Evolutionary conservation across 805 yeast species (phyloP), one percentile per base, ranked within the genome.

Genomic region (Kodamaea restingae): DNA sequence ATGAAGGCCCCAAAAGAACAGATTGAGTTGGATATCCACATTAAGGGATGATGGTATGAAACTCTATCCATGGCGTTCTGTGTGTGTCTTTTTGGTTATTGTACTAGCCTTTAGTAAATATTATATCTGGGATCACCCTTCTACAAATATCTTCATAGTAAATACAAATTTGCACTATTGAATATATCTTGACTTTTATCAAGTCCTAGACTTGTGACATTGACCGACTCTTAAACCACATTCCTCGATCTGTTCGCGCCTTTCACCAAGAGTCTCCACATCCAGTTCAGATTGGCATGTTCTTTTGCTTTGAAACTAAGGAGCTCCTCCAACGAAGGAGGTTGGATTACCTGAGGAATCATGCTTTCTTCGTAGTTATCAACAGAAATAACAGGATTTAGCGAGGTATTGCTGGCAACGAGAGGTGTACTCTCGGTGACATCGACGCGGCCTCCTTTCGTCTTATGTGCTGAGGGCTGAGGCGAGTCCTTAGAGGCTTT

Each of bases 291-390:
- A 11, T 35, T 20, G 12, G 33, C 18, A 15, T 32, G 31, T 21
- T 38, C 33, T 14, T 36, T 20, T 18, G 21, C 20, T 39, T 63
- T 63, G 42, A 40, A 60, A 33, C 50, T 46, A 25, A 49, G 43
- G 17, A 64, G 54, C 27, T 51, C 54, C 9, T 61, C 60, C 32
- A 54, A 54, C 2, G 54, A 29, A 2, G 70, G 70, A 15, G 70
- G 70, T 36, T 64, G 61, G 38, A 62, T 61, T 37, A 62, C 70
- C 35, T 49, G 56, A 4, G 63, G 61, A 6, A 42, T 42, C 27
- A 33, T 28, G 8, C 36, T 25, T 11, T 38, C 0, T 75, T 76
- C 7, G 67, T 67, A 3, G 69, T 21, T 18, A 36, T 37, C 29
- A n/a, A 56, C 41, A 54, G 55, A 42, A 52, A 51, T 33, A 47